Evolutionary conservation across 768 basidiomycete species (phyloP), one percentile per base, ranked within the genome.

Genomic region (Suillus cothurnatus): DNA sequence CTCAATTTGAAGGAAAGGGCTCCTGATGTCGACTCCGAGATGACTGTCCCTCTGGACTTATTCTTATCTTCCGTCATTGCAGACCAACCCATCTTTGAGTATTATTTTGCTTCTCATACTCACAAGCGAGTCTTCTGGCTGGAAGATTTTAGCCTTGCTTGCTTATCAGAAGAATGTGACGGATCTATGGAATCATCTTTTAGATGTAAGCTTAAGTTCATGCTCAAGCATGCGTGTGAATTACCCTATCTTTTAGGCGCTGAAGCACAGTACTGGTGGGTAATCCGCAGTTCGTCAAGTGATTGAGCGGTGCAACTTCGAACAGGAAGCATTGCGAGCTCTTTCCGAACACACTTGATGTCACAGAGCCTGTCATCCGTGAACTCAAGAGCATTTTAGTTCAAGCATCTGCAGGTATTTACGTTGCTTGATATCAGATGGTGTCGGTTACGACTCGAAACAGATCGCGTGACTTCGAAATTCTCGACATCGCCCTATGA

Each of bases 401-500:
- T 34, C 74, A 76, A 53, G 71, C 74, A 47, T 73, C 76, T 19
- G 74, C 74, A 71, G 74, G 74, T 77, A 47, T 12, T 38, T 19
- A 43, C 2, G 21, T 21, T 3, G 0, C 0, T 17, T 2, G 32
- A 2, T 57, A 2, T 34, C 45, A 60, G 3, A 17, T 39, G 32
- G 57, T 26, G 39, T 49, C 61, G 26, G 67, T 21, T 23, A 8
- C 39, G 43, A 32, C 11, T 49, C 12, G 26, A 17, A 59, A 34
- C 65, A 76, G 74, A 76, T 61, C 71, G 76, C 43, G 45, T 77
- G 15, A 62, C 74, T 38, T 73, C 71, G 0, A 76, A 76, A n/a
- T 76, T 77, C 60, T 77, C 74, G 53, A 76, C 74, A 8, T 76
- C 74, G 17, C 74, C 76, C 15, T 76, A 72, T 21, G 53, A 47